Percentiles rank a stretch among this genome's conserved stretches.
Evolutionary conservation across 192 early-diverging fungal genomes (phyloP).

Genomic region (Rhizophagus sp.): DNA sequence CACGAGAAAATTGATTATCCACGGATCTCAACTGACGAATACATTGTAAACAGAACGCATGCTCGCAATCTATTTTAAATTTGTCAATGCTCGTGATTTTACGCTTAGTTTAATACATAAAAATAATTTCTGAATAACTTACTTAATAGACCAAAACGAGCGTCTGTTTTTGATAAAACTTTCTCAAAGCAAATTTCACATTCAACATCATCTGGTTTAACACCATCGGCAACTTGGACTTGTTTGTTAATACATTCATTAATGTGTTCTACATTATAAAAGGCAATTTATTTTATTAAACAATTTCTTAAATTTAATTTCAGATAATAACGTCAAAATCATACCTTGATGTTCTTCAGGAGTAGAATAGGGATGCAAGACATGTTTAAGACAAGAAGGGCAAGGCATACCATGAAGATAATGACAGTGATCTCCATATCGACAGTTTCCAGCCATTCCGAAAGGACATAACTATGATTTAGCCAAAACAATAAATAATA

Average conservation of each 20-base stretch:
- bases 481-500: not conserved
- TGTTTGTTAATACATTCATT: constrained; percentile 23
- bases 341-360: constrained; percentile 35
- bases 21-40: constrained; percentile 33
- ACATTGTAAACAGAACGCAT: constrained; percentile 34
- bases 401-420: constrained; percentile 32
- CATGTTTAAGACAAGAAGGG: constrained; percentile 31
- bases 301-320: not conserved
- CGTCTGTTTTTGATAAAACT: constrained; percentile 26
- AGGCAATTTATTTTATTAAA: too few relatives aligned
- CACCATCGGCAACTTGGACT: constrained; percentile 13
- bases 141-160: constrained; percentile 35
- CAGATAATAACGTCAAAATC: not conserved
- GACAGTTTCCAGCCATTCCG: constrained; percentile 26
- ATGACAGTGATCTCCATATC: constrained; percentile 30
- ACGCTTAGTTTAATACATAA: not conserved
- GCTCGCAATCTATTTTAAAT: constrained; percentile 31
- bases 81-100: not conserved
- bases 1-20: constrained; percentile 30
- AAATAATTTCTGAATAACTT: not conserved
- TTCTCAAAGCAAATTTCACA: constrained; percentile 35
- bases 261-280: constrained; percentile 9
- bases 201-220: constrained; percentile 26
- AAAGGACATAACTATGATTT: constrained; percentile 32
- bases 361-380: constrained; percentile 29